Percentiles rank a stretch among this genome's conserved stretches.
These are phyloP conservation scores for Colletotrichum eremochloae DNA, from an alignment of 2,329 filamentous ascomycete genomes.

Conservation along the genomic window DNA sequence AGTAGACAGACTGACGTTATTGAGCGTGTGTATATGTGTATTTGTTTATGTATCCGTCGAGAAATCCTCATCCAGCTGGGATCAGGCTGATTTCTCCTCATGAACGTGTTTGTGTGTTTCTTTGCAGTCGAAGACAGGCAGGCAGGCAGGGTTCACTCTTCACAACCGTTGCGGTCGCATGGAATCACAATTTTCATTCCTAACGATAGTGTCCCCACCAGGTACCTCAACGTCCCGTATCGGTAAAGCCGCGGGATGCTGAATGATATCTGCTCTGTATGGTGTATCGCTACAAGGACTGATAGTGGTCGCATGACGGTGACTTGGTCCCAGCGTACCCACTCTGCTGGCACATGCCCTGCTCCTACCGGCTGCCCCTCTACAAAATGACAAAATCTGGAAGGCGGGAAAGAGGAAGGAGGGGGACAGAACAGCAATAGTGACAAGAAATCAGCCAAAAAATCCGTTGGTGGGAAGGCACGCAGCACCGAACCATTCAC, in stretches of 20 bases:
- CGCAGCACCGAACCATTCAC: not conserved
- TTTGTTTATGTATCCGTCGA: not conserved
- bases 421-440: not conserved
- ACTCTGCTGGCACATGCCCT: slow-evolving; percentile 34
- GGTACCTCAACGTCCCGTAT: slow-evolving; percentile 39
- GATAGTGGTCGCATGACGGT: slow-evolving; percentile 16
- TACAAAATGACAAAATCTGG: slow-evolving; percentile 30
- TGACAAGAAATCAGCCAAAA: slow-evolving; percentile 3
- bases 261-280: not conserved
- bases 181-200: slow-evolving; percentile 36
- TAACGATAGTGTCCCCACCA: slow-evolving; percentile 21
- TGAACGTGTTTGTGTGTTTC: slow-evolving; percentile 2
- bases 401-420: slow-evolving; percentile 25
- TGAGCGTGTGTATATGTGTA: not conserved
- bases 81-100: not conserved
- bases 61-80: not conserved
- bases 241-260: slow-evolving; percentile 8
- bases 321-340: slow-evolving; percentile 21
- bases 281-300: not conserved
- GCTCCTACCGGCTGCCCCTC: slow-evolving; percentile 14
- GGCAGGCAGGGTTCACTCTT: slow-evolving; percentile 7
- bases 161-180: slow-evolving; percentile 16
- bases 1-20: slow-evolving; percentile 2
- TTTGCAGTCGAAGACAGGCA: not conserved
- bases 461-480: slow-evolving; percentile 28